Percentiles rank a stretch among this genome's conserved stretches.
Conservation (phyloP, 441 rosid species). For the Gossypium schwendimanii region DNA sequence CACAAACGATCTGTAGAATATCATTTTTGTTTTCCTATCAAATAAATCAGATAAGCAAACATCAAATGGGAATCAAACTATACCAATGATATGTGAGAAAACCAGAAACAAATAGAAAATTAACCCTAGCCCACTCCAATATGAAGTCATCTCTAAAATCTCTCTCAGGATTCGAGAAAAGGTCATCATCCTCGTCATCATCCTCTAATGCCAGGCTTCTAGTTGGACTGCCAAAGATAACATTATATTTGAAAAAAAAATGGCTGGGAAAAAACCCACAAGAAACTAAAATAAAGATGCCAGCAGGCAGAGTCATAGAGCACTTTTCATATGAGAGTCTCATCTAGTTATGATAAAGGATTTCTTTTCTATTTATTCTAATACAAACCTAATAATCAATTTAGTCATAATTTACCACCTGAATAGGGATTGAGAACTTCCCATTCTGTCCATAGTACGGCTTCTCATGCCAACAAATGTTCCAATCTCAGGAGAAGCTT, state of each 20-base stretch:
- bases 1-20: constrained; percentile 68
- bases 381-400: constrained; percentile 4
- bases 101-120: constrained; percentile 24
- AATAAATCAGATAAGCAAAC: constrained; percentile 19
- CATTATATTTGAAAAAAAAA: constrained; percentile 23
- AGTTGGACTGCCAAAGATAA: constrained; percentile 87
- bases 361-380: constrained; percentile 3
- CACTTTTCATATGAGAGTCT: background rate
- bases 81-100: constrained; percentile 5
- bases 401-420: constrained; percentile 41
- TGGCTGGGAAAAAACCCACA: background rate
- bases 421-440: constrained; percentile 68
- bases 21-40: constrained; percentile 77
- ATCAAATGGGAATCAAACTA: constrained; percentile 18
- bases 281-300: background rate
- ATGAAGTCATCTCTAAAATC: constrained; percentile 53
- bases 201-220: constrained; percentile 68
- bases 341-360: background rate
- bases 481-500: constrained; percentile 60
- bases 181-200: constrained; percentile 59
- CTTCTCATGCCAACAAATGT: constrained; percentile 32
- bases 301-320: background rate
- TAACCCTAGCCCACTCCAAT: constrained; percentile 92
- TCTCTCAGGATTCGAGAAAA: constrained; percentile 35
- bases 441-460: constrained; percentile 48